phyloP scores from a whole-genome alignment of 805 yeast genomes.

The Debaryomyces maramus region DNA sequence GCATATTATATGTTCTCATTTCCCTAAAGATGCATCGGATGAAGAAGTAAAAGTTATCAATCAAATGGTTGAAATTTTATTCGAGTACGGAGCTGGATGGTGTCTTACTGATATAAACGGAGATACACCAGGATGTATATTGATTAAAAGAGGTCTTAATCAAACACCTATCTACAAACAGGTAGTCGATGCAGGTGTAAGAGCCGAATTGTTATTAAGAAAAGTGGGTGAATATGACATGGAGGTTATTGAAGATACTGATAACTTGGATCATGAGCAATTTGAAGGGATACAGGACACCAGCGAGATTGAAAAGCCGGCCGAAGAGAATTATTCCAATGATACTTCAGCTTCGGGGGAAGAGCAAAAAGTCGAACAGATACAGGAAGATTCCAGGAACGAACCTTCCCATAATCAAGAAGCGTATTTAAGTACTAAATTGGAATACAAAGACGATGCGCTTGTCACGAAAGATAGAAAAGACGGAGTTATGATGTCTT shows the following conservation, averaged over 20 bases:
- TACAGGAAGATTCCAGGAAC: constrained; percentile 11
- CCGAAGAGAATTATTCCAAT: not conserved
- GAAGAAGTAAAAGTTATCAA: constrained; percentile 46
- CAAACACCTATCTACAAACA: constrained; percentile 41
- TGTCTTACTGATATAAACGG: constrained; percentile 67
- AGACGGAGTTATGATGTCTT: constrained; percentile 97
- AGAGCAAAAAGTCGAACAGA: not conserved
- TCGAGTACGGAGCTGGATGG: constrained; percentile 94
- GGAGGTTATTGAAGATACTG: constrained; percentile 54
- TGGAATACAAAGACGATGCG: constrained; percentile 68
- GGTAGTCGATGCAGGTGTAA: constrained; percentile 81
- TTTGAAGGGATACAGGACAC: constrained; percentile 6
- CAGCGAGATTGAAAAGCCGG: constrained; percentile 28
- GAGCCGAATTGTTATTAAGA: constrained; percentile 81
- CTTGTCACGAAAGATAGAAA: constrained; percentile 67
- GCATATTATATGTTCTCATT: constrained; percentile 61
- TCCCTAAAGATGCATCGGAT: constrained; percentile 46
- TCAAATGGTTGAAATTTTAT: constrained; percentile 61
- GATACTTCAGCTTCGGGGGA: not conserved
- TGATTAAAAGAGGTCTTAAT: constrained; percentile 51
- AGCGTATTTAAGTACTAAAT: constrained; percentile 62
- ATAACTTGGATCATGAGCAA: constrained; percentile 28
- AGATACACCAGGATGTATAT: constrained; percentile 84
- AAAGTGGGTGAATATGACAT: constrained; percentile 63
- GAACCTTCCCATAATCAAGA: constrained; percentile 66